phyloP scores from a whole-genome alignment of 2,329 filamentous ascomycete genomes.

The Dothiorella sarmentorum region DNA sequence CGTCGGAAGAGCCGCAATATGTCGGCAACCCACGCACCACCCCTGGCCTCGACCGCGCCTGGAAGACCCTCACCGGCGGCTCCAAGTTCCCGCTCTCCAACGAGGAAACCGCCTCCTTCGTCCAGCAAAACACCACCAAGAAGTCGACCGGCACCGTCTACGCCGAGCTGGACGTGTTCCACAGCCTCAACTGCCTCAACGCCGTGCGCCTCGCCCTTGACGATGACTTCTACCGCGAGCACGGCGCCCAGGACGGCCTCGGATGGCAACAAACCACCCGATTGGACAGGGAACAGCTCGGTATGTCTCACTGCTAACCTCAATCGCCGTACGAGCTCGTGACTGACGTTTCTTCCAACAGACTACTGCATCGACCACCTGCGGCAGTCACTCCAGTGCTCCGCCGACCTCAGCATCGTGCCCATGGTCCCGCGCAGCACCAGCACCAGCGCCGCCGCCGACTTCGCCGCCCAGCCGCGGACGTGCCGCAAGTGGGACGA shows the following conservation, averaged over 20 bases:
- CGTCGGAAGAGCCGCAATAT: neutral
- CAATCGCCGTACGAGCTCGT: neutral
- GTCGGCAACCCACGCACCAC: constrained; percentile 9
- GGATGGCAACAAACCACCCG: constrained; percentile 8
- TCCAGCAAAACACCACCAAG: neutral
- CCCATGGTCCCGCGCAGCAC: neutral
- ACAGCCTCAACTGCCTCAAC: constrained; percentile 16
- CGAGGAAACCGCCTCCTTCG: constrained; percentile 1
- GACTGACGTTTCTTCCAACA: neutral
- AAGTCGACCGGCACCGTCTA: neutral
- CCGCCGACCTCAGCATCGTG: constrained; percentile 15
- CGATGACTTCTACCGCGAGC: constrained; percentile 8
- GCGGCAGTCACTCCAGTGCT: constrained; percentile 14
- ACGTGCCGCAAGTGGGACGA: constrained; percentile 16
- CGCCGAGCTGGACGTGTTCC: constrained; percentile 15
- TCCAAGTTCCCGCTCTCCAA: constrained; percentile 9
- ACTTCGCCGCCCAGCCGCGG: neutral
- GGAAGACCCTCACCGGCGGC: neutral
- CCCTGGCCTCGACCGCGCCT: constrained; percentile 10
- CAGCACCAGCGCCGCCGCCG: neutral
- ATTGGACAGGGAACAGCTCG: neutral
- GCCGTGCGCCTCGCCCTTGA: constrained; percentile 6
- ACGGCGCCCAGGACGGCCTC: constrained; percentile 13
- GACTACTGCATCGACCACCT: constrained; percentile 18
- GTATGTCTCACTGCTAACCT: neutral